Evolutionary conservation across 305 asterid genomes (phyloP).

Genomic region (Withania somnifera): DNA sequence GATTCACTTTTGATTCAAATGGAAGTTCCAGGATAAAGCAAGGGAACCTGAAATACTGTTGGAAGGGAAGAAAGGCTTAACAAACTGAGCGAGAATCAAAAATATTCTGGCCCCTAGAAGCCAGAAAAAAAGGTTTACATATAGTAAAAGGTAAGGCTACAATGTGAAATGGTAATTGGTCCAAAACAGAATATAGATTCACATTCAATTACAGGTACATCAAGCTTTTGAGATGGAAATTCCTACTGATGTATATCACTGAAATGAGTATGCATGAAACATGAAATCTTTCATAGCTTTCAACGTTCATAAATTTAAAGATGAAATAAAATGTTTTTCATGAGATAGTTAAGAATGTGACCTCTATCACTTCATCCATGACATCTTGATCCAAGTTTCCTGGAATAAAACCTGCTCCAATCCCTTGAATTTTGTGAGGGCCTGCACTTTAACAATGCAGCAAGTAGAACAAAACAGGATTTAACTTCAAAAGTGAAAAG

Average conservation of each 20-base stretch:
- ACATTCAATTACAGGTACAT: neutral
- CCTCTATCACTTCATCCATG: conserved; percentile 97
- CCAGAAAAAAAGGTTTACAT: neutral
- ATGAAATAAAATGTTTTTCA: neutral
- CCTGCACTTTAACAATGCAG: conserved; percentile 82
- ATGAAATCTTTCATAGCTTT: neutral
- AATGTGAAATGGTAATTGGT: neutral
- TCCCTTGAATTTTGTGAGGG: conserved; percentile 99
- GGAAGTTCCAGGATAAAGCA: neutral
- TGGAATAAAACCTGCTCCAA: conserved; percentile 99
- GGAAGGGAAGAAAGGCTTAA: neutral
- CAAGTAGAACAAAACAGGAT: conserved; percentile 48
- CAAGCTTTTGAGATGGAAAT: neutral
- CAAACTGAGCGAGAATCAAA: neutral
- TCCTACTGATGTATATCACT: neutral
- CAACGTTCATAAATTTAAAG: neutral
- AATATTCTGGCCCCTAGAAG: neutral
- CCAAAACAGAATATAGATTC: neutral
- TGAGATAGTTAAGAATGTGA: conserved; percentile 11
- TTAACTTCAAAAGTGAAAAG: conserved; percentile 19
- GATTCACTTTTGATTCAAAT: neutral
- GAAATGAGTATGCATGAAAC: neutral
- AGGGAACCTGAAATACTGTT: neutral
- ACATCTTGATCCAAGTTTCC: conserved; percentile 78
- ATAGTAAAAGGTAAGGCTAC: neutral